phyloP scores from a whole-genome alignment of 345 rosid species.

The Euphorbia lathyris region DNA sequence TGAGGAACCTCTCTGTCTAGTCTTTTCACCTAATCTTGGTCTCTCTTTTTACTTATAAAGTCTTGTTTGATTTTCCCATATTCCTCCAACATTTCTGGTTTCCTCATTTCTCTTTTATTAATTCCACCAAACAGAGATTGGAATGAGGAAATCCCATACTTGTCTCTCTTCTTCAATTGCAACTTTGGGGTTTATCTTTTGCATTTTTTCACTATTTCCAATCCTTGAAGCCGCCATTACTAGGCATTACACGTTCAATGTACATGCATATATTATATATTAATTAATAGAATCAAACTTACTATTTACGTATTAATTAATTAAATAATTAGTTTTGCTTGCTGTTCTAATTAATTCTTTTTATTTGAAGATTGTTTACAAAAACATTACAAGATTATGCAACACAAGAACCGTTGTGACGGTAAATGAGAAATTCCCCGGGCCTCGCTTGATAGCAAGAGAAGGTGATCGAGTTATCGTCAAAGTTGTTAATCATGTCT shows the following conservation, averaged over 20 bases:
- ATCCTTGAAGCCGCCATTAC: conserved; percentile 33
- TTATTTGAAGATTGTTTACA: conserved; percentile 12
- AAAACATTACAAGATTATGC: conserved; percentile 28
- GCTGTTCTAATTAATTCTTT: not conserved
- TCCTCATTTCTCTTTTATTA: too few relatives aligned
- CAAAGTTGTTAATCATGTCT: conserved; percentile 24
- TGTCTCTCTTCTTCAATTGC: conserved; percentile 10
- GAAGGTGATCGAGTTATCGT: conserved; percentile 25
- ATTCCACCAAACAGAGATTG: not conserved
- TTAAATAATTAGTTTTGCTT: not conserved
- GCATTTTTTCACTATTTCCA: conserved; percentile 20
- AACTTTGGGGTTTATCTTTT: conserved; percentile 16
- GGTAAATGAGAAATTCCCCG: conserved; percentile 24
- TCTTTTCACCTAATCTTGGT: conserved; percentile 39
- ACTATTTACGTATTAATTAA: not conserved
- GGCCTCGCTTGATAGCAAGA: conserved; percentile 27
- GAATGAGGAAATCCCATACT: conserved; percentile 23
- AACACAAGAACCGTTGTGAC: conserved; percentile 24
- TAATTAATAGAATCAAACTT: too few relatives aligned
- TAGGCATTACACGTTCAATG: conserved; percentile 60
- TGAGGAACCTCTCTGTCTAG: not conserved
- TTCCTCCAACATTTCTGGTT: not conserved
- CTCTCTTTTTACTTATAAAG: conserved; percentile 6
- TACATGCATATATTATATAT: too few relatives aligned
- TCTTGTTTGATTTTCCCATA: not conserved